Evolutionary conservation across 768 basidiomycete genomes (phyloP), one percentile per base, ranked within the genome.

Genomic region (Suillus subaureus): DNA sequence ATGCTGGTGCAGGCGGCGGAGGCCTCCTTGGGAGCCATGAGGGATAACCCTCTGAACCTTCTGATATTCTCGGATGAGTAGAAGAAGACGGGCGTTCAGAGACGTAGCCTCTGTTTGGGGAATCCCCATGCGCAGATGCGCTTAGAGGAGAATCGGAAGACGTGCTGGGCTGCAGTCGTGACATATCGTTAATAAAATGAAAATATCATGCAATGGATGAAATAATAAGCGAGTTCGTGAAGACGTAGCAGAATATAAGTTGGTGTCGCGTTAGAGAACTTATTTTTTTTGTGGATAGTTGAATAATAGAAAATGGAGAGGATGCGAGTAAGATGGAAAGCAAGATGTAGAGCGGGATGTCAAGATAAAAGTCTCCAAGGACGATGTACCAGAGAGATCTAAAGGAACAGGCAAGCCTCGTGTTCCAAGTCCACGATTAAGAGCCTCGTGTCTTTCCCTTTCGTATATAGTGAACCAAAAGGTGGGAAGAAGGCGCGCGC

Each of bases 11-110:
- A 0, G 93, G 93, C 1, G 87, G 90, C 18, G 87, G 88, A 3
- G 93, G 93, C 16, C 93, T 84, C 66, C 81, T 86, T 21, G 93
- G 93, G 1, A 94, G 87, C 93, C 93, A 94, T 28, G 90, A 89
- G 3, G 93, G 93, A 73, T 94, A 94, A 16, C 88, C 88, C 69
- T 91, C 90, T 21, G 84, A 84, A 61, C 76, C 69, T 70, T 86
- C 84, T 61, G 76, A 79, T 2, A 64, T 40, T 64, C 76, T 71
- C 11, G 76, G 74, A 18, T 76, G 75, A 61, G 77, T 71, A 1
- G 78, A 78, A 47, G 78, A 74, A 15, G 77, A 79, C 0, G 78
- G 78, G 4, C 71, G 77, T 28, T 77, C 76, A 62, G 77, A 77
- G 39, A 74, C 66, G 58, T 76, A 71, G 26, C 64, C 76, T 15